A percentile compares a stretch with the other conserved stretches of the same genome.
Conservation (phyloP, 768 basidiomycete genomes). For the Goffeauzyma gilvescens region DNA sequence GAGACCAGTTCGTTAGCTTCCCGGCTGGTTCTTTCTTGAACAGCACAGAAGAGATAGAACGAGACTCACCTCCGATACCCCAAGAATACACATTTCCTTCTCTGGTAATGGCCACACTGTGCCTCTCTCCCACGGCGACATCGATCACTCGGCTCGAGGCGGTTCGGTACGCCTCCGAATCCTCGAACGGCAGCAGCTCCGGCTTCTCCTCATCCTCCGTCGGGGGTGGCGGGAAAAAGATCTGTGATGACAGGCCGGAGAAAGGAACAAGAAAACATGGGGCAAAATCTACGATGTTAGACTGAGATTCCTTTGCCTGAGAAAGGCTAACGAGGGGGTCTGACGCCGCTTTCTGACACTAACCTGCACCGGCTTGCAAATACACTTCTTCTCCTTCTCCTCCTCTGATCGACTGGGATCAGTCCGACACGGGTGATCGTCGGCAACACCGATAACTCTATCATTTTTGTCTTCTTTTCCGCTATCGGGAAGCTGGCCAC, state of each 20-base stretch:
- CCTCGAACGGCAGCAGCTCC: conserved; percentile 23
- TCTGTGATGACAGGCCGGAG: conserved; percentile 4
- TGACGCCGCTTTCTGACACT: too few species aligned
- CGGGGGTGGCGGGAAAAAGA: conserved; percentile 34
- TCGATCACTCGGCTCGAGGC: conserved; percentile 29
- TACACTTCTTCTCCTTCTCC: conserved; percentile 12
- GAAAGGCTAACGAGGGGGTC: not conserved
- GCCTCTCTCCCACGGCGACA: conserved; percentile 32
- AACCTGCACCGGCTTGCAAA: conserved; percentile 16
- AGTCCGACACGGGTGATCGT: conserved; percentile 34
- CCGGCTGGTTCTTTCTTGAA: not conserved
- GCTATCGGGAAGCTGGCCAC: conserved; percentile 63
- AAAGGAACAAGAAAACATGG: not conserved
- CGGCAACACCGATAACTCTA: conserved; percentile 47
- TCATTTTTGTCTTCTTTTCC: too few species aligned
- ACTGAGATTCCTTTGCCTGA: not conserved
- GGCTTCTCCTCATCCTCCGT: conserved; percentile 30
- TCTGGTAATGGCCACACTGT: conserved; percentile 33
- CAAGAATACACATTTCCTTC: conserved; percentile 35
- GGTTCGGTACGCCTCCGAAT: conserved; percentile 14
- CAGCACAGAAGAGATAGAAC: too few species aligned
- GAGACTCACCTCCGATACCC: conserved; percentile 34
- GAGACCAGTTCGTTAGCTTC: not conserved
- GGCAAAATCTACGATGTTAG: not conserved
- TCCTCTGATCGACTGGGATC: conserved; percentile 30